These are phyloP conservation scores for Jatropha curcas DNA, from an alignment of 345 rosid genomes.

Conservation along the genomic window DNA sequence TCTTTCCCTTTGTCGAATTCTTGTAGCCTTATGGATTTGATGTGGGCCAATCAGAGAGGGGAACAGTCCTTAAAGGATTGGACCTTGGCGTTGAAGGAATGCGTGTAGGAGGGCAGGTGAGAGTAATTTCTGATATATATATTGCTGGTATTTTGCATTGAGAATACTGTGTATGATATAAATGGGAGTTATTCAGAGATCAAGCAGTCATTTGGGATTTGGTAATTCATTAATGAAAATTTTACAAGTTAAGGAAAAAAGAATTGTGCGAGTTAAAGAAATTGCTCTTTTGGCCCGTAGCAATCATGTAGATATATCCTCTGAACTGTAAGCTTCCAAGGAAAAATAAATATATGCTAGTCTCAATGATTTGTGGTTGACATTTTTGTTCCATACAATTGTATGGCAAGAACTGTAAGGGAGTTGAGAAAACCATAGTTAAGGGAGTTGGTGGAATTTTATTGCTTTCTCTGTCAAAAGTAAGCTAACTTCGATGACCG, in stretches of 20 bases:
- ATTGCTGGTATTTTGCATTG: not conserved
- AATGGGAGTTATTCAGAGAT: not conserved
- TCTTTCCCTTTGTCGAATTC: conserved; percentile 16
- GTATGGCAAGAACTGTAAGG: not conserved
- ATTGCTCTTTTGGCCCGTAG: not conserved
- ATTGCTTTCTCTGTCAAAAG: not conserved
- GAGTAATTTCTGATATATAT: conserved; percentile 15
- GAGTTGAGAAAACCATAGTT: not conserved
- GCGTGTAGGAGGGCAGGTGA: conserved; percentile 95
- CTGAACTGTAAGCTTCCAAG: not conserved
- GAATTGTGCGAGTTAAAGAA: not conserved
- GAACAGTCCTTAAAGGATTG: conserved; percentile 84
- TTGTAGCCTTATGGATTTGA: conserved; percentile 95
- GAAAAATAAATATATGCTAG: no score
- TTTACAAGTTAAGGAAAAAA: not conserved
- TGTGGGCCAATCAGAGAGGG: conserved; percentile 89
- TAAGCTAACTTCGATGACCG: not conserved
- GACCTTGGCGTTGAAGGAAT: conserved; percentile 95
- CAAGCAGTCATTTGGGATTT: not conserved
- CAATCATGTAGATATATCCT: not conserved
- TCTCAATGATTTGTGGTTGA: not conserved
- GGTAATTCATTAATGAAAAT: not conserved
- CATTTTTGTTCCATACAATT: not conserved
- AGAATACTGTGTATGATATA: not conserved
- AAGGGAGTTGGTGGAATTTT: not conserved